A percentile compares a stretch with the other conserved stretches of the same genome.
Evolutionary conservation across 192 early-diverging fungal genomes (phyloP).

Genomic region (Martensiomyces pterosporus): DNA sequence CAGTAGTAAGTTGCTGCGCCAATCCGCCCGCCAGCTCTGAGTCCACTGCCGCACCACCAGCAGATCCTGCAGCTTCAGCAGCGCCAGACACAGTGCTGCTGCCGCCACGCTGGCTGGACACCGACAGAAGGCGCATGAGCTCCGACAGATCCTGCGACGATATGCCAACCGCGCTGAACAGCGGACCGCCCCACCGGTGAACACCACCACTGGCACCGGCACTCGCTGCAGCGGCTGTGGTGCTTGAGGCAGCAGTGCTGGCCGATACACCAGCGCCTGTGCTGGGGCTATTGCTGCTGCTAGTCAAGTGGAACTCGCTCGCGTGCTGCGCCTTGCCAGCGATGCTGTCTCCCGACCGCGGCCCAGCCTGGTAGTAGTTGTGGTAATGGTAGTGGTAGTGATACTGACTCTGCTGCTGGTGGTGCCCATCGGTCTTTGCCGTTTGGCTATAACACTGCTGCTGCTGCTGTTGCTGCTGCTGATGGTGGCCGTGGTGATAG

Average conservation of each 20-base stretch:
- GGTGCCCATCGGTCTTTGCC: background rate
- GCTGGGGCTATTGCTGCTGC: too few relatives aligned
- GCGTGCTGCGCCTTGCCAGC: background rate
- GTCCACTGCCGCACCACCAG: too few relatives aligned
- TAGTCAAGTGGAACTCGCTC: too few relatives aligned
- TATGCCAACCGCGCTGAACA: constrained; percentile 12
- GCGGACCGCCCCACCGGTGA: background rate
- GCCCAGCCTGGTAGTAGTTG: constrained; percentile 6
- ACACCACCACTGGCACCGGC: too few relatives aligned
- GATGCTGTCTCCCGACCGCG: background rate
- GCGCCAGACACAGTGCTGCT: background rate
- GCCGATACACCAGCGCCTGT: too few relatives aligned
- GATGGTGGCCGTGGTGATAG: background rate
- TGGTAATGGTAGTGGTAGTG: constrained; percentile 27
- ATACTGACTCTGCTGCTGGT: constrained; percentile 12
- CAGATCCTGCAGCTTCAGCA: too few relatives aligned
- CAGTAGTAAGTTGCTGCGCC: too few relatives aligned
- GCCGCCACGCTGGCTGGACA: background rate
- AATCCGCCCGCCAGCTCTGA: too few relatives aligned
- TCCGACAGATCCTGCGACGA: constrained; percentile 16
- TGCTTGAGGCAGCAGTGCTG: too few relatives aligned
- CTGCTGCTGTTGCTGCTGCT: constrained; percentile 6
- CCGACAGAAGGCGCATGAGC: background rate
- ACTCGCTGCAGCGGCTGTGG: too few relatives aligned
- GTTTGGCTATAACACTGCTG: constrained; percentile 9